phyloP scores from a whole-genome alignment of 805 yeast genomes.

The Wickerhamiella australiensis region DNA sequence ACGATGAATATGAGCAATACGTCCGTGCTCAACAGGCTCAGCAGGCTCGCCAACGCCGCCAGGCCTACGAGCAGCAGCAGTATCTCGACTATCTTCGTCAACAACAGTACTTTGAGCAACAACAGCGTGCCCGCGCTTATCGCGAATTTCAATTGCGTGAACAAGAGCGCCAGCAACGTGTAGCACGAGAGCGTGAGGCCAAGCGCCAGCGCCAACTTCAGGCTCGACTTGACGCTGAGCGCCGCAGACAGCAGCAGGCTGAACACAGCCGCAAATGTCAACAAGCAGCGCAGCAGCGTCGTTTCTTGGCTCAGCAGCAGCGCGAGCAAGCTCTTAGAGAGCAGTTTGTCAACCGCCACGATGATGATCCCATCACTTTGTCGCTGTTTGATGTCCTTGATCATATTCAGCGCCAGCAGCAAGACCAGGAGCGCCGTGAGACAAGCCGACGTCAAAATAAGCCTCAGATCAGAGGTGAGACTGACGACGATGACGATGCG shows the following conservation, averaged over 20 bases:
- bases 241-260: not conserved
- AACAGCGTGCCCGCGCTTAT: not conserved
- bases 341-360: constrained; percentile 4
- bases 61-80: constrained; percentile 6
- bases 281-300: not conserved
- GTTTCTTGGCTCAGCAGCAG: not conserved
- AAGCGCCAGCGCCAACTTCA: not conserved
- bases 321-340: constrained; percentile 2
- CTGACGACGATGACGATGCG: not conserved
- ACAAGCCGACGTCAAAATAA: too few species aligned
- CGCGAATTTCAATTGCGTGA: not conserved
- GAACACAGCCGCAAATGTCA: not conserved
- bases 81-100: not conserved
- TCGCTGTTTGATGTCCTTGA: not conserved
- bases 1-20: constrained; percentile 3
- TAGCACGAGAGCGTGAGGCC: not conserved
- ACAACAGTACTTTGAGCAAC: not conserved
- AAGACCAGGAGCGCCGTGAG: not conserved
- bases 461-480: not conserved
- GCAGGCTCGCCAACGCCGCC: constrained; percentile 2
- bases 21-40: not conserved
- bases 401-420: not conserved
- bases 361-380: constrained; percentile 2
- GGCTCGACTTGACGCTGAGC: not conserved
- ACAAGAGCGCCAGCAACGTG: not conserved